These are phyloP conservation scores for Pleomassaria siparia DNA, from an alignment of 2,329 filamentous ascomycete species.

Conservation along the genomic window DNA sequence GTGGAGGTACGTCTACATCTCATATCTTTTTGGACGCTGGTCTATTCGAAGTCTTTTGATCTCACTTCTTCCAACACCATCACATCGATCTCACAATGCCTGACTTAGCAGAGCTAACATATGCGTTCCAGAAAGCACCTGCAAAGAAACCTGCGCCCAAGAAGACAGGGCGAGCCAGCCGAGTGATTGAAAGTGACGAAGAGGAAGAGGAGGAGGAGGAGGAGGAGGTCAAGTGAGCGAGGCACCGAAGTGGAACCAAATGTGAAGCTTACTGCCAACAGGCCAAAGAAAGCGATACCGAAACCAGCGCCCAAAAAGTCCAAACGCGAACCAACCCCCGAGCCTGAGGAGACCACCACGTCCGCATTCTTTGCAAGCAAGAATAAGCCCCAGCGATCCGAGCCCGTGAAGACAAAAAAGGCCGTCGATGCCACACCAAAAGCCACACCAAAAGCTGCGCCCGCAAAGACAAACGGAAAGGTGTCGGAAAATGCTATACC, in stretches of 20 bases:
- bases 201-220: constrained; percentile 67
- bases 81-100: constrained; percentile 3
- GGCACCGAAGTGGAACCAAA: constrained; percentile 7
- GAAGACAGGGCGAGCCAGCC: constrained; percentile 43
- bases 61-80: neutral
- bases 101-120: constrained; percentile 12
- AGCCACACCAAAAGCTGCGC: constrained; percentile 42
- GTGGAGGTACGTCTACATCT: constrained; percentile 30
- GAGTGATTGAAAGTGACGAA: constrained; percentile 68
- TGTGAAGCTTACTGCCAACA: constrained; percentile 27
- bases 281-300: constrained; percentile 47
- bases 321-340: constrained; percentile 51
- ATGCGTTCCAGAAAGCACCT: constrained; percentile 23
- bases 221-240: constrained; percentile 37
- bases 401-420: constrained; percentile 42
- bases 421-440: constrained; percentile 26
- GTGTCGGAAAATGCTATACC: constrained; percentile 36
- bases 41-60: neutral
- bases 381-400: constrained; percentile 56
- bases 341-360: constrained; percentile 60
- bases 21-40: neutral
- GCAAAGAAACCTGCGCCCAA: constrained; percentile 44
- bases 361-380: constrained; percentile 65
- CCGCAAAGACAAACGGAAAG: constrained; percentile 35
- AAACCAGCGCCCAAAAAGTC: constrained; percentile 60